A percentile compares a stretch with the other conserved stretches of the same genome.
Evolutionary conservation across 2,329 filamentous ascomycete species (phyloP).

Genomic region (Juglanconis sp.): DNA sequence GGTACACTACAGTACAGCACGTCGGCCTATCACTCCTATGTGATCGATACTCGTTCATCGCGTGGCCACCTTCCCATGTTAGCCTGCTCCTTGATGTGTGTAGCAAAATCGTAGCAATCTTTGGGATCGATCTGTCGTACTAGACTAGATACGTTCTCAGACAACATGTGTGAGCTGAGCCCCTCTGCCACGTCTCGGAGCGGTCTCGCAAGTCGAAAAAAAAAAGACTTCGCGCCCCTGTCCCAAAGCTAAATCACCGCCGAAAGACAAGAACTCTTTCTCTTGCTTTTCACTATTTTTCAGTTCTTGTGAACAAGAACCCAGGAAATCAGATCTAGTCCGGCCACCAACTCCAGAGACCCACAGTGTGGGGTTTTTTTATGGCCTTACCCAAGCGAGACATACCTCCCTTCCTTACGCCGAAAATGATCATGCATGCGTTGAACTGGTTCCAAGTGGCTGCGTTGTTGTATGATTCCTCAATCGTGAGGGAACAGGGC

Average conservation of each 20-base stretch:
- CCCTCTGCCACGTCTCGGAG: background rate
- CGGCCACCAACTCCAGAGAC: slow-evolving; percentile 17
- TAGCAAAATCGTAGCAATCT: slow-evolving; percentile 6
- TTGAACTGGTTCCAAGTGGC: background rate
- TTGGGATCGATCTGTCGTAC: slow-evolving; percentile 9
- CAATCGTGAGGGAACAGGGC: slow-evolving; percentile 85
- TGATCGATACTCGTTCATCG: background rate
- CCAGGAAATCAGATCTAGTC: slow-evolving; percentile 9
- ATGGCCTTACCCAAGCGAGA: slow-evolving; percentile 13
- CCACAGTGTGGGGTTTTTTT: slow-evolving; percentile 1
- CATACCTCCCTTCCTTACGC: slow-evolving; percentile 4
- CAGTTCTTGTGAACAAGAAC: slow-evolving; percentile 3
- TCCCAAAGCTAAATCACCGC: background rate
- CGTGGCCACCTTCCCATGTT: slow-evolving; percentile 4
- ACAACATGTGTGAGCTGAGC: background rate
- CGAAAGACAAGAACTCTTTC: slow-evolving; percentile 1
- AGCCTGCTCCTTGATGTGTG: slow-evolving; percentile 6
- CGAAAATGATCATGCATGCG: slow-evolving; percentile 9
- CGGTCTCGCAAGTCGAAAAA: background rate
- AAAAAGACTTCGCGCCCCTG: background rate
- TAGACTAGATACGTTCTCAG: slow-evolving; percentile 2
- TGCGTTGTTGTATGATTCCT: slow-evolving; percentile 10
- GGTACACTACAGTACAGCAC: background rate
- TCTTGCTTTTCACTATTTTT: slow-evolving; percentile 6
- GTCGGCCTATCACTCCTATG: background rate